Conservation (phyloP, 148 eudicot species). For the Vaccinium corymbosum region DNA sequence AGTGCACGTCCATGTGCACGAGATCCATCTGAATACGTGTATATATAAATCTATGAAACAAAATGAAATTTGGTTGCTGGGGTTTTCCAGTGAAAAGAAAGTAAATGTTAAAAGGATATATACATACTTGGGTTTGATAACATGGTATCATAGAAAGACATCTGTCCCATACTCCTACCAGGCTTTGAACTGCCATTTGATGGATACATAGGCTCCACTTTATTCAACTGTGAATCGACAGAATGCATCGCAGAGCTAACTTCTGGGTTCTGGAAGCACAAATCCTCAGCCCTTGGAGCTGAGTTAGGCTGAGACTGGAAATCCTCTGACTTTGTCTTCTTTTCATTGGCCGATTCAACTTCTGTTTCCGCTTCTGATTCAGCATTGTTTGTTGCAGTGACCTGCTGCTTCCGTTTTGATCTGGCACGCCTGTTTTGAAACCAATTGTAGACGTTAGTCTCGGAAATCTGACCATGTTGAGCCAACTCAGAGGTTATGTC, state of each 20-base stretch:
- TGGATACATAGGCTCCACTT: constrained; percentile 48
- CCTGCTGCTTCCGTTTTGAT: constrained; percentile 79
- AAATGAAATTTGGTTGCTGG: not conserved
- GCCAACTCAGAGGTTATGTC: constrained; percentile 72
- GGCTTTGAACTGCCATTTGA: constrained; percentile 48
- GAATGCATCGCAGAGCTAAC: constrained; percentile 52
- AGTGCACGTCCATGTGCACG: not conserved
- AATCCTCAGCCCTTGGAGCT: constrained; percentile 45
- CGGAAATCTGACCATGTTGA: constrained; percentile 87
- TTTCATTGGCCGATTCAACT: constrained; percentile 68
- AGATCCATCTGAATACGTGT: not conserved
- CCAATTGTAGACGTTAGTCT: constrained; percentile 95
- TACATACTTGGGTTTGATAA: constrained; percentile 67
- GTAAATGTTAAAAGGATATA: constrained; percentile 7
- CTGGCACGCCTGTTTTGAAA: constrained; percentile 93
- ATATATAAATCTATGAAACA: constrained; percentile 3
- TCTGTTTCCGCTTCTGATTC: constrained; percentile 87
- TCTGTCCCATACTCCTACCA: constrained; percentile 48
- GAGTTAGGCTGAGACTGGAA: constrained; percentile 42
- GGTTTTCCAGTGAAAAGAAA: not conserved
- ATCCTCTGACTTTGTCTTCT: constrained; percentile 71
- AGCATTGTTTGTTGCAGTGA: constrained; percentile 48
- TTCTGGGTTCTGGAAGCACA: constrained; percentile 61
- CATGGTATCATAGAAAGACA: constrained; percentile 63
- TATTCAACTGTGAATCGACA: constrained; percentile 39